Evolutionary conservation across 2,329 filamentous ascomycete genomes (phyloP), one percentile per base, ranked within the genome.

Genomic region (Epichloe amarillans): DNA sequence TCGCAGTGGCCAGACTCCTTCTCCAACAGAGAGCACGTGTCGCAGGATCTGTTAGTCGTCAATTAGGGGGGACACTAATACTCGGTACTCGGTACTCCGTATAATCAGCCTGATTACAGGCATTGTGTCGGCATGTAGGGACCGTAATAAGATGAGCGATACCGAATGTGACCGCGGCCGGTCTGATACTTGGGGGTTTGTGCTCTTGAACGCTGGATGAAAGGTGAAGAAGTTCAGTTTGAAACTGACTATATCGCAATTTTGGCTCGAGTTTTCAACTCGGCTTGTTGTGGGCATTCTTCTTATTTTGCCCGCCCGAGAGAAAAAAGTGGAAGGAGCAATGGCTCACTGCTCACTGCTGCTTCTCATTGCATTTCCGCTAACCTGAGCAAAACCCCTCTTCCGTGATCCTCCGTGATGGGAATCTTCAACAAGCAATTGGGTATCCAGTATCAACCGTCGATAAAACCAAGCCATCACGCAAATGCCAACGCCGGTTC

Each of bases 311-410:
- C 23, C 15, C 7, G 5, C 23, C 15, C 7, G 3, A 15, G 14
- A 43, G 12, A 17, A 39, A 10, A 10, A 40, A 33, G 17, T 36
- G 46, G 46, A 48, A 52, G 41, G 50, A 52, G 50, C 50, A 49
- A 36, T 36, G 36, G 41, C 19, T 19, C n/a, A 15, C 46, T 10
- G 41, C 19, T 19, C n/a, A 15, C 46, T 10, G 17, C 46, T 10
- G 17, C 17, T 42, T 41, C 7, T 43, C 40, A 30, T 30, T 49
- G 39, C 40, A 12, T 21, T 37, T 12, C 35, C 21, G 17, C 15
- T 3, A 11, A 33, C 23, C 21, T n/a, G 19, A 42, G 6, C 12
- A 41, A 12, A 5, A 11, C n/a, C 26, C 11, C 4, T 30, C 30
- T 30, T 11, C 30, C 30, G 1, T 7, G 30, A 4, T 6, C 10